Base-by-base conservation (phyloP, 164 flowering plant species). In the Cinnamomum micranthum region DNA sequence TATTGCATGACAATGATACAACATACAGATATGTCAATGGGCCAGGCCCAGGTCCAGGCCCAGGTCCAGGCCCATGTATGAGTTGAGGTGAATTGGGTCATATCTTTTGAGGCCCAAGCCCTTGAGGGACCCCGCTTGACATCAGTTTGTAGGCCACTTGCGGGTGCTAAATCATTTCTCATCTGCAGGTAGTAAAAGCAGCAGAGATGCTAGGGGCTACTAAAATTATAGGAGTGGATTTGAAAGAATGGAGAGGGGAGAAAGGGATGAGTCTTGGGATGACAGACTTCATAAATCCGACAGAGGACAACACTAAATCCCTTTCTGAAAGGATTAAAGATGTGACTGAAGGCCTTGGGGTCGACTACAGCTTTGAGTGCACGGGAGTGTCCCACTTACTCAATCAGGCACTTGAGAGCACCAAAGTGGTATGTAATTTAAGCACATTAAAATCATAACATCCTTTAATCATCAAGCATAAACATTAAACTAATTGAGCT, bases 361-460 rank as follows among this genome's bases (percentile, higher is more conserved):
- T 86, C n/a, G 88, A 87, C 60, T 89, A 76, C 69, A 70, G 81
- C 77, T 80, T 86, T 22, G 89, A 89, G 75, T 87, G 90, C 81
- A 81, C 87, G 0, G 90, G 88, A 2, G 74, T 67, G 7, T 50
- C 74, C 2, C 62, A 77, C 22, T 62, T 87, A 55, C 15, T 79
- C 51, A 83, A 78, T 59, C 74, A 88, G 78, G 86, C 85, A 65
- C 25, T 87, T 1, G 77, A 80, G 64, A 70, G 85, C 71, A 76
- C 90, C 9, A 83, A 74, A 76, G 1, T 72, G 82, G 91, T 88
- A 80, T 28, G 77, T 41, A 22, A 11, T 6, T 6, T 4, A 31
- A 41, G 47, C 47, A 41, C 47, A 41, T 41, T 7, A 6, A 41
- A 41, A 41, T 41, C 47, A 41, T 41, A 41, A 41, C 47, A 41